Base-by-base conservation (phyloP, 306 rosid genomes). In the Rosa chinensis region DNA sequence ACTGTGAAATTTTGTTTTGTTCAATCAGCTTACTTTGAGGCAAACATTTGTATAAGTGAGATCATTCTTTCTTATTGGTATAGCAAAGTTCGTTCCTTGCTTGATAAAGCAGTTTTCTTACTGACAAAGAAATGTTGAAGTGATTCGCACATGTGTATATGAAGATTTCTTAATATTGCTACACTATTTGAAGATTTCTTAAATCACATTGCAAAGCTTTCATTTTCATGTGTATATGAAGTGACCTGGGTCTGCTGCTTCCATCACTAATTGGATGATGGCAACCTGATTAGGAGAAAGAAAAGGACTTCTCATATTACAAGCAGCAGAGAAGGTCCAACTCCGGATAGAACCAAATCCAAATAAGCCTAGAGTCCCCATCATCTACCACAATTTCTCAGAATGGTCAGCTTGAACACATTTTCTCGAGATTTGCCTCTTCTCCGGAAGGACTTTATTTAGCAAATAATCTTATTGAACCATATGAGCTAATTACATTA, bases 1-100 rank as follows among this genome's bases (percentile, higher is more conserved):
- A n/a, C 42, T 13, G 74, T 14, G 40, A 66, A 66, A 68, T 50
- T 78, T 69, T 75, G 78, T 75, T 56, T 17, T 40, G 43, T 59
- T 8, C 47, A 73, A 5, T 48, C 37, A 52, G 66, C 59, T 35
- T 44, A 50, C 44, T 70, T 76, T 39, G 55, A 77, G 77, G 59
- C 70, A 55, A 16, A 68, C 6, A 63, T 81, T 75, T 68, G 75
- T 25, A 53, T 18, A 39, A 63, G 44, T 17, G 74, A 74, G 40
- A 50, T 74, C 13, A 40, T 76, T 28, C 20, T 23, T 63, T 61
- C 5, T 79, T 18, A 12, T 42, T 18, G 49, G 5, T 45, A 48
- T 14, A 52, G 35, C 61, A 73, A 9, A 16, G 50, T 52, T 28
- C 28, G 47, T 53, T 73, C 62, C 66, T 73, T 74, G n/a, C 42